These are phyloP conservation scores for Backusella psychrophila DNA, from an alignment of 192 early-diverging fungal genomes.

Conservation along the genomic window DNA sequence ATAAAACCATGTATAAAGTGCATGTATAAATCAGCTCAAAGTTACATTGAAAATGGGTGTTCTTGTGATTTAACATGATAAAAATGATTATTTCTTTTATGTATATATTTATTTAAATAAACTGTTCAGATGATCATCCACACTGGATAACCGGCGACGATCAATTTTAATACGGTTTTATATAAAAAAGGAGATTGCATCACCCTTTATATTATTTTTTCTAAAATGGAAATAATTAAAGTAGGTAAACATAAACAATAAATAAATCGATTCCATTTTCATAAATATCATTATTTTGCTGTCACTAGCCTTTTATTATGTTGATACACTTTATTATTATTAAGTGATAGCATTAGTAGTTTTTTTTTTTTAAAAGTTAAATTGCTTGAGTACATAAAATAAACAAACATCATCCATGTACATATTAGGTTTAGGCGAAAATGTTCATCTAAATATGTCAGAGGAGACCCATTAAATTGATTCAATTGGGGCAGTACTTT, in stretches of 20 bases:
- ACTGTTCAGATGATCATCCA: neutral
- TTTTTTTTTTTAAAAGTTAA: neutral
- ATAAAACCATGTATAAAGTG: no score
- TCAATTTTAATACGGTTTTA: neutral
- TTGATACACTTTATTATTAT: no score
- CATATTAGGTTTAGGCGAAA: neutral
- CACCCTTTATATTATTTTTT: neutral
- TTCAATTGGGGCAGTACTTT: neutral
- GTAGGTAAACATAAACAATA: neutral
- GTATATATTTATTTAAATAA: neutral
- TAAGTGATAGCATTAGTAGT: neutral
- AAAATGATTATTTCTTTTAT: neutral
- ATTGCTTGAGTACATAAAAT: neutral
- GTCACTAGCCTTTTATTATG: neutral
- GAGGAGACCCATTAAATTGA: neutral
- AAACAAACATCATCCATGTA: neutral
- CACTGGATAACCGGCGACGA: neutral
- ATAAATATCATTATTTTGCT: neutral
- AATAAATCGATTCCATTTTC: neutral
- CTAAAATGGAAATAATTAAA: neutral
- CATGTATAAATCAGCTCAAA: neutral
- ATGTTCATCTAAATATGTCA: neutral
- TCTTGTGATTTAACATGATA: neutral
- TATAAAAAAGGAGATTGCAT: neutral
- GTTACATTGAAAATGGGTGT: neutral